These are phyloP conservation scores for Colletotrichum sojae DNA, from an alignment of 2,329 filamentous ascomycete species.

Conservation along the genomic window DNA sequence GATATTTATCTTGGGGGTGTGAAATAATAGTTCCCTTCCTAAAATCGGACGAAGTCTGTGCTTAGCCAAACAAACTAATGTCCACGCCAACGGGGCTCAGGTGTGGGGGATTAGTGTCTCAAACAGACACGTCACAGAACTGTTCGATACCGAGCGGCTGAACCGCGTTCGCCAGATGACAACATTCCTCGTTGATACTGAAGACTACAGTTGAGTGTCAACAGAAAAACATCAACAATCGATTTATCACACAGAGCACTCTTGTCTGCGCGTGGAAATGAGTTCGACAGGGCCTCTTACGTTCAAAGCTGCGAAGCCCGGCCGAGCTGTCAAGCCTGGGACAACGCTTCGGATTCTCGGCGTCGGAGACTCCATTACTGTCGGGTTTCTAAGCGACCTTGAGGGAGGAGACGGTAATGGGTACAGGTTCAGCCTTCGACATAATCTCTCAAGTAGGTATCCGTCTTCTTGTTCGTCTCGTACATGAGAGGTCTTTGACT, in stretches of 20 bases:
- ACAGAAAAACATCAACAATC: no score
- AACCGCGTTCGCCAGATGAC: not conserved
- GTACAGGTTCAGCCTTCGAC: conserved; percentile 49
- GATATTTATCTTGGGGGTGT: no score
- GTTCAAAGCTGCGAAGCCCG: conserved; percentile 20
- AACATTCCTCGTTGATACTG: no score
- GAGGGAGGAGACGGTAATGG: conserved; percentile 53
- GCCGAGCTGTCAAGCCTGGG: conserved; percentile 43
- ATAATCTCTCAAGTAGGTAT: conserved; percentile 47
- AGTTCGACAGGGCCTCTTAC: conserved; percentile 6
- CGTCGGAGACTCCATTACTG: conserved; percentile 56
- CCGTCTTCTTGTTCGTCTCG: conserved; percentile 1
- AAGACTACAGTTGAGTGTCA: no score
- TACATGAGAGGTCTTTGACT: not conserved
- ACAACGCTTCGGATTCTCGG: conserved; percentile 53
- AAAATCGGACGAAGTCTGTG: conserved; percentile 2
- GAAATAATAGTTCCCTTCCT: no score
- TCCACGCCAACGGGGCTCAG: not conserved
- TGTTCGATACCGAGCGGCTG: not conserved
- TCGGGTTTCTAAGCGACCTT: conserved; percentile 43
- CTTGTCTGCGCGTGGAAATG: not conserved
- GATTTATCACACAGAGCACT: not conserved
- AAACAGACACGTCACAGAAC: conserved; percentile 15
- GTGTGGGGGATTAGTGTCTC: conserved; percentile 14
- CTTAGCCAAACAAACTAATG: not conserved